Evolutionary conservation across 176 grass and related monocot species (phyloP), one percentile per base, ranked within the genome.

Genomic region (Panicum miliaceum): DNA sequence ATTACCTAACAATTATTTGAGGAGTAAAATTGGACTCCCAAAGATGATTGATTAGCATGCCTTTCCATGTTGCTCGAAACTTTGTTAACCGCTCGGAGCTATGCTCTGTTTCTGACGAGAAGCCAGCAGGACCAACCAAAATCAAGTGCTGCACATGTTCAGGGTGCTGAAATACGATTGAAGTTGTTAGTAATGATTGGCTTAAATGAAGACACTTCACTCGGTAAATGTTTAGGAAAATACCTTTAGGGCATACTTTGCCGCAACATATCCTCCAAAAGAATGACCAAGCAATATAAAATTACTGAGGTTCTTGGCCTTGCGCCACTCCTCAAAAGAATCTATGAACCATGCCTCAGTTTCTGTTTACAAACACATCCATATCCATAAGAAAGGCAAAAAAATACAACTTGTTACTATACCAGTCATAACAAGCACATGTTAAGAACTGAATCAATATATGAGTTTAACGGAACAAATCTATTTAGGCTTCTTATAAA

Each of bases 301-400:
- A 84, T 98, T 93, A 79, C 76, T 90, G 22, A 98, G 88, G 71
- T 93, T 93, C 78, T 95, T 98, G 51, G 96, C 91, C 84, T 95
- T 98, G 62, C 96, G 96, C 96, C 96, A 98, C 84, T 95, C 96
- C 76, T 98, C 96, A 5, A 98, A 95, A 80, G 96, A 95, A 93
- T 98, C 93, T 37, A 98, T 94, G 84, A 98, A 98, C 96, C 96
- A 98, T 36, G 89, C 85, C 82, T 98, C 96, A 53, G 96, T 98
- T 91, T 98, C 96, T 98, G 82, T 74, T 89, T 89, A 74, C 84
- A 81, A 63, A 68, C 78, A 69, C 19, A 23, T 9, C n/a, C n/a
- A n/a, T n/a, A n/a, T n/a, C n/a, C n/a, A 82, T 8, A 92, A 80
- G 43, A 64, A 74, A 81, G 65, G 45, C 38, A 68, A 72, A 77